phyloP scores from a whole-genome alignment of 345 rosid genomes.

The Orychophragmus violaceus region DNA sequence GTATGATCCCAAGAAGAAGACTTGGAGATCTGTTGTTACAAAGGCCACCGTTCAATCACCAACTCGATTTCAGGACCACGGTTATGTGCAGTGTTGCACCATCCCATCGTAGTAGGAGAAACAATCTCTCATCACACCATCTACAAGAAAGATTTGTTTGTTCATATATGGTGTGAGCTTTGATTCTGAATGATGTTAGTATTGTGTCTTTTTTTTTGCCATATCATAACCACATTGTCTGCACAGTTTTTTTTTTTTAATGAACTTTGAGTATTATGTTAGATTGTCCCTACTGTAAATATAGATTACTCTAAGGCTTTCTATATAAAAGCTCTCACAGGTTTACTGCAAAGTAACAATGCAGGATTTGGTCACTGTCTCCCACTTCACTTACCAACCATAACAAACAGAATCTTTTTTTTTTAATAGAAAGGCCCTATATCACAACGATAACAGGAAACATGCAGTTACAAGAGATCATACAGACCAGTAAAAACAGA shows the following conservation, averaged over 20 bases:
- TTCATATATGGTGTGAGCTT: not conserved
- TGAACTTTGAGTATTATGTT: not conserved
- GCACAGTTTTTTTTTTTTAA: constrained; percentile 10
- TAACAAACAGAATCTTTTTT: too few species aligned
- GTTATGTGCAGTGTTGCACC: constrained; percentile 71
- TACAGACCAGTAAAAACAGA: too few species aligned
- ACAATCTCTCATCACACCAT: too few species aligned
- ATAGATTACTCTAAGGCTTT: not conserved
- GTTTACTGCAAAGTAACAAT: not conserved
- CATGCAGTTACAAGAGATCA: too few species aligned
- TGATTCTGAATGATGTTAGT: not conserved
- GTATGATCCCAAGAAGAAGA: constrained; percentile 64
- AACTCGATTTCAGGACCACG: constrained; percentile 57
- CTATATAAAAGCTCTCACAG: not conserved
- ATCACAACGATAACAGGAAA: too few species aligned
- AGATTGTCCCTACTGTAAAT: not conserved
- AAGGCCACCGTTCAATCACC: constrained; percentile 49
- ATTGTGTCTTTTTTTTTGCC: constrained; percentile 8
- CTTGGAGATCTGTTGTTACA: constrained; percentile 51
- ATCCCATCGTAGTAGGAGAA: constrained; percentile 44
- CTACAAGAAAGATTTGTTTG: too few species aligned
- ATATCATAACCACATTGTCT: not conserved
- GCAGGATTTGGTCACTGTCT: not conserved
- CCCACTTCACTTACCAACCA: too few species aligned
- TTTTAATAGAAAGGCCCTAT: too few species aligned